Evolutionary conservation across 2,329 filamentous ascomycete genomes (phyloP).

Genomic region (Hypoxylon sp.): DNA sequence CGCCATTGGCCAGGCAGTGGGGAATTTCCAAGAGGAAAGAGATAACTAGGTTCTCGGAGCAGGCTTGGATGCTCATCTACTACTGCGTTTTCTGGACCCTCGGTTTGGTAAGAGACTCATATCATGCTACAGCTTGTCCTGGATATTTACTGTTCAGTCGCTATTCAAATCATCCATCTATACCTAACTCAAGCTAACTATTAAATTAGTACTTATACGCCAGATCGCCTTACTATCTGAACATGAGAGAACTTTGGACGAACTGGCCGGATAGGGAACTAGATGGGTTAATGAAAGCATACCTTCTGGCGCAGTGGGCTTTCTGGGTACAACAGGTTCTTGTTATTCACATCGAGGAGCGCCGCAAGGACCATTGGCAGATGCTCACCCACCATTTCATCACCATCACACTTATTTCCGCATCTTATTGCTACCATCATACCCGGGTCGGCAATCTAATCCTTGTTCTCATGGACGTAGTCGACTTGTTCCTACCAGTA

Average conservation of each 20-base stretch:
- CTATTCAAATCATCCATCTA: background rate
- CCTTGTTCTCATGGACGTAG: slow-evolving; percentile 92
- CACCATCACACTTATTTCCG: slow-evolving; percentile 83
- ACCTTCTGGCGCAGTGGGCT: slow-evolving; percentile 89
- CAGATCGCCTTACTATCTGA: slow-evolving; percentile 82
- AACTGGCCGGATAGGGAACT: slow-evolving; percentile 87
- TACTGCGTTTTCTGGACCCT: slow-evolving; percentile 85
- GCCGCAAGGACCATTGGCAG: slow-evolving; percentile 94
- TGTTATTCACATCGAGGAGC: slow-evolving; percentile 94
- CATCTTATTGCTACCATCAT: slow-evolving; percentile 88
- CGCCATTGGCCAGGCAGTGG: slow-evolving; percentile 79
- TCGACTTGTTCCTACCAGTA: slow-evolving; percentile 90
- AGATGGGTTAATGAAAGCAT: slow-evolving; percentile 82
- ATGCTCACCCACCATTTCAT: slow-evolving; percentile 97
- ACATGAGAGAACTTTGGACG: slow-evolving; percentile 84
- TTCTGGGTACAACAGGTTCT: slow-evolving; percentile 97
- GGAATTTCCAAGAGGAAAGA: slow-evolving; percentile 85
- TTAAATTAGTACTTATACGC: slow-evolving; percentile 80
- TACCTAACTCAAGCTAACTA: slow-evolving; percentile 30
- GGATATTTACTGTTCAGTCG: background rate
- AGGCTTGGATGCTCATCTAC: slow-evolving; percentile 92
- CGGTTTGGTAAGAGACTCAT: slow-evolving; percentile 76
- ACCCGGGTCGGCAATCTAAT: slow-evolving; percentile 91
- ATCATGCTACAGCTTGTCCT: slow-evolving; percentile 1
- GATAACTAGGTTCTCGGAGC: slow-evolving; percentile 88